Evolutionary conservation across 176 grass and related monocot species (phyloP).

Genomic region (Miscanthus lutarioriparius): DNA sequence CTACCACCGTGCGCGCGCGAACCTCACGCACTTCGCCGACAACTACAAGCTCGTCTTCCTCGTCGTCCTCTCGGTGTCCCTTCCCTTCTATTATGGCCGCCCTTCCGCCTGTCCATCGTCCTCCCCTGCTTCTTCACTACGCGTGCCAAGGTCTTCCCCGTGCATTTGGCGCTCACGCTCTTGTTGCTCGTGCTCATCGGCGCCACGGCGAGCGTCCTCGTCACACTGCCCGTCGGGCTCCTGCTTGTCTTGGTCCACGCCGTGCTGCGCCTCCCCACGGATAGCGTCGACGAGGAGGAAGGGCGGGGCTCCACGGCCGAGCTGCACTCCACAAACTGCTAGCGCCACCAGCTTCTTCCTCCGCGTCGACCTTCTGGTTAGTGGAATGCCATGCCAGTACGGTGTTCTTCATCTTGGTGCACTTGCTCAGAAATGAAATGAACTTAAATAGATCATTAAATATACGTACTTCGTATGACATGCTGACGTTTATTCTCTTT

Average conservation of each 20-base stretch:
- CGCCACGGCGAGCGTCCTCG: slow-evolving; percentile 56
- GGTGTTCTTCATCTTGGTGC: too few relatives aligned
- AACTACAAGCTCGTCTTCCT: slow-evolving; percentile 84
- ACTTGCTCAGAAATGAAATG: too few relatives aligned
- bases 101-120: slow-evolving; percentile 61
- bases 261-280: slow-evolving; percentile 41
- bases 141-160: slow-evolving; percentile 45
- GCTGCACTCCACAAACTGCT: not conserved
- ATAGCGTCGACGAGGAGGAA: slow-evolving; percentile 52
- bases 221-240: slow-evolving; percentile 54
- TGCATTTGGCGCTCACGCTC: slow-evolving; percentile 39
- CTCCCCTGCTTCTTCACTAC: slow-evolving; percentile 54
- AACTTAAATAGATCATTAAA: too few relatives aligned
- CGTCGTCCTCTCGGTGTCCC: slow-evolving; percentile 57
- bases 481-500: too few relatives aligned
- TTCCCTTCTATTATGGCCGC: slow-evolving; percentile 67
- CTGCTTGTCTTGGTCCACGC: slow-evolving; percentile 59
- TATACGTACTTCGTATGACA: too few relatives aligned
- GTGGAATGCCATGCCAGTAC: too few relatives aligned
- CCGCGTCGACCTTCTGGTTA: too few relatives aligned
- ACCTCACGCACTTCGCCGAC: slow-evolving; percentile 68
- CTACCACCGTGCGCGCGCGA: slow-evolving; percentile 61
- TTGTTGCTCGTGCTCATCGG: slow-evolving; percentile 61
- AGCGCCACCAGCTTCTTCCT: not conserved
- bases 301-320: slow-evolving; percentile 51